These are phyloP conservation scores for Phlyctochytrium bullatum DNA, from an alignment of 192 early-diverging fungal species.

Conservation along the genomic window DNA sequence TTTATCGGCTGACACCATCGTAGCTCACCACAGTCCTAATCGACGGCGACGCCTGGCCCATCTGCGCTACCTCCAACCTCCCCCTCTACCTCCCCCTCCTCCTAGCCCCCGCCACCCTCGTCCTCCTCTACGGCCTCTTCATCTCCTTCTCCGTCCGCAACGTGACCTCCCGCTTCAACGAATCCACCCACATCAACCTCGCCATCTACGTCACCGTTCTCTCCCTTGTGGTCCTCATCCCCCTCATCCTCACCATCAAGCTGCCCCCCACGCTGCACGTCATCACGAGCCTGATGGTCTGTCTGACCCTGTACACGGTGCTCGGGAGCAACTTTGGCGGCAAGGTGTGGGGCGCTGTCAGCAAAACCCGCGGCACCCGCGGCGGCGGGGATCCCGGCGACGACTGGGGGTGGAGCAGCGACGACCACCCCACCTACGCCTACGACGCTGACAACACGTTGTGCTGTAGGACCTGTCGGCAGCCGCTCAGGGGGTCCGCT, in stretches of 20 bases:
- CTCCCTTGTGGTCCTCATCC: conserved; percentile 15
- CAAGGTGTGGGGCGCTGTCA: not conserved
- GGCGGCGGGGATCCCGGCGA: not conserved
- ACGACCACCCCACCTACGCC: no score
- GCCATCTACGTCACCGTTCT: conserved; percentile 18
- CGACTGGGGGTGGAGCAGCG: not conserved
- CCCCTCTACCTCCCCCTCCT: conserved; percentile 9
- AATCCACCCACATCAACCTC: conserved; percentile 11
- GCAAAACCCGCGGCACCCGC: not conserved
- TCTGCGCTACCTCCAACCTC: conserved; percentile 7
- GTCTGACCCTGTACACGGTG: conserved; percentile 8
- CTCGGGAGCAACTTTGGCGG: conserved; percentile 20
- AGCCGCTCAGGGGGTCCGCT: not conserved
- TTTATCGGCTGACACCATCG: not conserved
- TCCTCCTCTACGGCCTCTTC: conserved; percentile 7
- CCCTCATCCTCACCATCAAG: conserved; percentile 15
- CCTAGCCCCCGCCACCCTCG: conserved; percentile 1
- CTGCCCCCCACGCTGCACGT: conserved; percentile 18
- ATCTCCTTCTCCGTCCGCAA: conserved; percentile 16
- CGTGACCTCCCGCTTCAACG: conserved; percentile 20
- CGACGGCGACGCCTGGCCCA: conserved; percentile 9
- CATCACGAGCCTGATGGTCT: conserved; percentile 6
- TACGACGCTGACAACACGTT: not conserved
- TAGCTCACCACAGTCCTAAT: not conserved
- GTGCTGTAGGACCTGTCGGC: not conserved